Percentiles rank a stretch among this genome's conserved stretches.
phyloP scores from a whole-genome alignment of 495 filamentous ascomycete genomes.

The Rhizodiscina lignyota region DNA sequence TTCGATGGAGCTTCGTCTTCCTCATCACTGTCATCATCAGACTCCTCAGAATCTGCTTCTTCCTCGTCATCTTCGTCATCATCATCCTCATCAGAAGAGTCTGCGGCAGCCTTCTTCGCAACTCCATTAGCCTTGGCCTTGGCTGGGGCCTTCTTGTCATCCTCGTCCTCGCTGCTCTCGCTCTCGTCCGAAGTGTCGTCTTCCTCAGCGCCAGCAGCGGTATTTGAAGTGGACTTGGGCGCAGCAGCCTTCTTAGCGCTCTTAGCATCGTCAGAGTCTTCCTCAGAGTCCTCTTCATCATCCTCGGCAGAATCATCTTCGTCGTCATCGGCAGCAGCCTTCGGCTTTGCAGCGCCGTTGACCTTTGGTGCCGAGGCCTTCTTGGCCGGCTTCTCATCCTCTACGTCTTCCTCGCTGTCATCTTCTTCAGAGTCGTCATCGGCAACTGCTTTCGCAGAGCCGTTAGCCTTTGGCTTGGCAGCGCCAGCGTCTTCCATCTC shows the following conservation, averaged over 20 bases:
- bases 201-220: constrained; percentile 5
- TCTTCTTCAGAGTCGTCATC: constrained; percentile 18
- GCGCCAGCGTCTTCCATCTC: constrained; percentile 12
- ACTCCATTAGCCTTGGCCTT: constrained; percentile 3
- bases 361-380: constrained; percentile 24
- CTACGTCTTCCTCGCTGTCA: constrained; percentile 22
- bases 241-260: constrained; percentile 3
- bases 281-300: too few species aligned
- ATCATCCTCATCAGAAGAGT: constrained; percentile 3
- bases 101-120: not conserved
- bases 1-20: constrained; percentile 32
- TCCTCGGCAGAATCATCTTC: constrained; percentile 1
- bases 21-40: constrained; percentile 16
- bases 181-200: constrained; percentile 6
- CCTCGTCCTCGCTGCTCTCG: constrained; percentile 9
- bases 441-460: constrained; percentile 15
- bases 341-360: constrained; percentile 12
- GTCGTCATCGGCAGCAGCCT: constrained; percentile 5
- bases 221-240: not conserved
- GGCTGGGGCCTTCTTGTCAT: constrained; percentile 1
- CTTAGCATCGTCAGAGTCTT: too few species aligned
- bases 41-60: constrained; percentile 1
- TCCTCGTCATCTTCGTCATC: too few species aligned
- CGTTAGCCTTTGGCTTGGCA: constrained; percentile 17
- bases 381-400: constrained; percentile 22